Conservation (phyloP, 2,329 filamentous ascomycete species). For the Pseudocercospora cruenta region DNA sequence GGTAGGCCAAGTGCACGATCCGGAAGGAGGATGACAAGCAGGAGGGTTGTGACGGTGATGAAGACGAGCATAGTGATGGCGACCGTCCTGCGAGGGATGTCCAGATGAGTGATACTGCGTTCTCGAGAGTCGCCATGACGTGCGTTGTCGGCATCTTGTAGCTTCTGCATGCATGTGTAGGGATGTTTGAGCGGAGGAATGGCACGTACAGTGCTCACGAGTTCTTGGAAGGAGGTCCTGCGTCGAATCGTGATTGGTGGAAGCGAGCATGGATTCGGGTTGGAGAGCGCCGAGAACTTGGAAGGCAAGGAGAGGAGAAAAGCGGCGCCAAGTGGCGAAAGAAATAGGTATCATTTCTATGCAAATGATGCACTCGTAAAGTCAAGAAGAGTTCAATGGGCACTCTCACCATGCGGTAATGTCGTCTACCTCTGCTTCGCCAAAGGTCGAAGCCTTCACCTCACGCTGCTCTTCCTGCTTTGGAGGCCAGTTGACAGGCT, state of each 20-base stretch:
- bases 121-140: neutral
- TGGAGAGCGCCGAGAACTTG: neutral
- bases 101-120: neutral
- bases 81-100: neutral
- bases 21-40: neutral
- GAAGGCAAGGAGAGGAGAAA: neutral
- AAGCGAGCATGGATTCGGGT: neutral
- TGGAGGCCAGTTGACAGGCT: conserved; percentile 51
- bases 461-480: conserved; percentile 58
- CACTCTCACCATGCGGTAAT: conserved; percentile 82
- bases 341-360: neutral
- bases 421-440: conserved; percentile 93
- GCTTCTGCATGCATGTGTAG: neutral
- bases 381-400: neutral
- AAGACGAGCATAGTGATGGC: neutral
- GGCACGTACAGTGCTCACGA: neutral
- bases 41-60: neutral
- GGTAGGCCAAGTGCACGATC: neutral
- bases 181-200: neutral
- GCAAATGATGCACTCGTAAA: neutral
- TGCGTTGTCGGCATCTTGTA: neutral
- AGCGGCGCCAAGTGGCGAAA: neutral
- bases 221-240: neutral
- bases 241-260: neutral
- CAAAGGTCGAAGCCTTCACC: conserved; percentile 88